A percentile compares a stretch with the other conserved stretches of the same genome.
Conservation (phyloP, 192 early-diverging fungal genomes). For the Linnemannia elongata region DNA sequence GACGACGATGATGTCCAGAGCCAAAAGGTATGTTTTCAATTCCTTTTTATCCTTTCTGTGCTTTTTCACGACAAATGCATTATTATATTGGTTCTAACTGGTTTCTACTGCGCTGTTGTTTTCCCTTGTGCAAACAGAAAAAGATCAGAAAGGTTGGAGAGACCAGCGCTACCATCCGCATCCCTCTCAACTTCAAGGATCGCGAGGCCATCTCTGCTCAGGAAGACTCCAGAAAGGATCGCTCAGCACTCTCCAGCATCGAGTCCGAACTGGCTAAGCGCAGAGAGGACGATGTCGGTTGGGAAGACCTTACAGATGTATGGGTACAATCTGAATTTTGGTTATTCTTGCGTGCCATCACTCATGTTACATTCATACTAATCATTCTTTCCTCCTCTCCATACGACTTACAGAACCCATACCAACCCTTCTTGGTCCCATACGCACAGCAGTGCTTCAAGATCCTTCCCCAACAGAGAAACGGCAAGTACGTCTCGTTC, state of each 20-base stretch:
- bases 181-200: conserved; percentile 68
- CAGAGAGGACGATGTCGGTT: conserved; percentile 72
- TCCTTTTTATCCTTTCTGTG: background rate
- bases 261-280: conserved; percentile 69
- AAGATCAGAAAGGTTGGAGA: conserved; percentile 51
- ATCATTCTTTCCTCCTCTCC: background rate
- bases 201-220: conserved; percentile 56
- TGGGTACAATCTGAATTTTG: conserved; percentile 16
- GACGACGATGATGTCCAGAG: conserved; percentile 57
- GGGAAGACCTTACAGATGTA: conserved; percentile 82
- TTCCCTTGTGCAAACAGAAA: conserved; percentile 15
- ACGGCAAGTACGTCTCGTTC: conserved; percentile 50
- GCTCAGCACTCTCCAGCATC: conserved; percentile 62
- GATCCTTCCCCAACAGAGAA: conserved; percentile 27
- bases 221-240: conserved; percentile 54
- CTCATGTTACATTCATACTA: background rate
- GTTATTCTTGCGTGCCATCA: background rate
- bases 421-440: conserved; percentile 60
- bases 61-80: background rate
- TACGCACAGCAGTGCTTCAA: conserved; percentile 56
- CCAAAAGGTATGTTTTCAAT: conserved; percentile 30
- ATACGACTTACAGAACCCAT: conserved; percentile 55
- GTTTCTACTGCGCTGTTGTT: background rate
- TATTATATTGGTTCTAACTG: background rate
- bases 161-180: conserved; percentile 70